phyloP scores from a whole-genome alignment of 106 monocot species.

The Acorus gramineus region DNA sequence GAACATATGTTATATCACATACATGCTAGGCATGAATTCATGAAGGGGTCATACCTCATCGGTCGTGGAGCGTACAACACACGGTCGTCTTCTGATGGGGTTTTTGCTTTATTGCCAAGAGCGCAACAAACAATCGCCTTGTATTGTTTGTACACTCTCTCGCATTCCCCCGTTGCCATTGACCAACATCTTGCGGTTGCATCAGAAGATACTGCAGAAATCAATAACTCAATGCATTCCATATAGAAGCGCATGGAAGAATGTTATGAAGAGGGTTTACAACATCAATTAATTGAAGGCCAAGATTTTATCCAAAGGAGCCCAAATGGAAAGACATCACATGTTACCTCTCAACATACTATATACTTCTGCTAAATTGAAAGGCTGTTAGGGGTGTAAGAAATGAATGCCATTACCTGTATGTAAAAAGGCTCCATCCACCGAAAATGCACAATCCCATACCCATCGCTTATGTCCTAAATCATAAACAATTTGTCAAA shows the following conservation, averaged over 20 bases:
- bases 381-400: no score
- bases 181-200: constrained; percentile 75
- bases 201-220: constrained; percentile 78
- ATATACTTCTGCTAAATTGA: no score
- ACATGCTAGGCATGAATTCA: no score
- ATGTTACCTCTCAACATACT: no score
- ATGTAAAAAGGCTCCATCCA: constrained; percentile 91
- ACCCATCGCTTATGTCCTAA: constrained; percentile 96
- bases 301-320: no score
- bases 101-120: constrained; percentile 83
- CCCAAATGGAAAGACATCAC: no score
- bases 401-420: constrained; percentile 34
- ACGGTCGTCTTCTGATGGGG: no score
- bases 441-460: constrained; percentile 95
- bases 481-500: not conserved
- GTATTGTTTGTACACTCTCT: constrained; percentile 78
- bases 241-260: not conserved
- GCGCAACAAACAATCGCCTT: constrained; percentile 85
- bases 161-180: constrained; percentile 66
- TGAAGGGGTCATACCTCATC: no score
- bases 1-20: no score
- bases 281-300: no score
- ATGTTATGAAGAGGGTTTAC: not conserved
- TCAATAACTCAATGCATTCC: not conserved
- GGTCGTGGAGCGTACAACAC: no score